Evolutionary conservation across 1,139 yeast genomes (phyloP), one percentile per base, ranked within the genome.

Genomic region (Taphrina betulina): DNA sequence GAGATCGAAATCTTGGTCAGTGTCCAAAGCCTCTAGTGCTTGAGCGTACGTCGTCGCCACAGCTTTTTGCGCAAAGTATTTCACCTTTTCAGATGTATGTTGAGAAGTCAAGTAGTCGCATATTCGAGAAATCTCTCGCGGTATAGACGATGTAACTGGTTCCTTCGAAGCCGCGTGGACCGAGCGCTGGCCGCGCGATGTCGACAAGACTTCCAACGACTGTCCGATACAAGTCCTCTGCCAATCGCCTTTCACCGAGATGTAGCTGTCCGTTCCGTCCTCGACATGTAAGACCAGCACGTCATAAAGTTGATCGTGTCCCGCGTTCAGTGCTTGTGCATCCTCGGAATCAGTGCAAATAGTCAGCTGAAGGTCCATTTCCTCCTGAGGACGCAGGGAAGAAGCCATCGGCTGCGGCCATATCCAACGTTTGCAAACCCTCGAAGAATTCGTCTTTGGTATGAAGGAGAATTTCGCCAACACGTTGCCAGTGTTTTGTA

Each of bases 151-250:
- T n/a, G n/a, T n/a, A n/a, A n/a, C n/a, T n/a, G n/a, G n/a, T n/a
- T n/a, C n/a, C n/a, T n/a, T n/a, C n/a, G n/a, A n/a, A n/a, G n/a
- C n/a, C n/a, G n/a, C n/a, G n/a, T n/a, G n/a, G n/a, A n/a, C n/a
- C n/a, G n/a, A n/a, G n/a, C n/a, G n/a, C n/a, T n/a, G n/a, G n/a
- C 22, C 16, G 33, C 31, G 29, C 22, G 20, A 29, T 5, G 23
- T 48, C 23, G 58, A 55, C 14, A 56, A 34, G 3, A 12, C 36
- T 28, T 35, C 33, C 10, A 56, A 50, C 8, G 43, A 35, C 35
- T 48, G 53, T 35, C 58, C 58, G 34, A 53, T 34, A 16, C 58
- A 34, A 7, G 57, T 56, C 5, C 45, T 44, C 17, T 44, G 53
- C 48, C 53, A 53, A 12, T 20, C 3, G 1, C 58, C 58, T 7